Evolutionary conservation across 805 yeast genomes (phyloP).

Genomic region (Candida ipomoeae): DNA sequence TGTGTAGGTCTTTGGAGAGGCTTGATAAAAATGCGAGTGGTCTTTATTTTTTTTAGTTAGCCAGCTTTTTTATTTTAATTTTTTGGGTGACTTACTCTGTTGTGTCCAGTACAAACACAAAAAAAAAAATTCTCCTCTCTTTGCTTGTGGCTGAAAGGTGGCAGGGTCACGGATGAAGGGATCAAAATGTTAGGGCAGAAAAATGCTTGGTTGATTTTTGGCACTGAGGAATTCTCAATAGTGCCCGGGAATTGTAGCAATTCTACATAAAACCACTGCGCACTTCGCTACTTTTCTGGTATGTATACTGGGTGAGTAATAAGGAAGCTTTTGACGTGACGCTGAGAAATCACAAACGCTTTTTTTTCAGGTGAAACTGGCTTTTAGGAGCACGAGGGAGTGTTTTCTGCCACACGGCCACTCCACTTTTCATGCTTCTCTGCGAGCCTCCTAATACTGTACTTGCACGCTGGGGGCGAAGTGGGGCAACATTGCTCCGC

Average conservation of each 20-base stretch:
- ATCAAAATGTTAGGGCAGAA: not conserved
- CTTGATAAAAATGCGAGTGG: conserved; percentile 3
- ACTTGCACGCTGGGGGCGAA: not conserved
- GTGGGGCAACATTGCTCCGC: not conserved
- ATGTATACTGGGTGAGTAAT: not conserved
- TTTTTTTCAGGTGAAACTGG: not conserved
- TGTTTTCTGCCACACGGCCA: too few species aligned
- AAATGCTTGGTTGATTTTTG: not conserved
- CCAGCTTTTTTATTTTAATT: not conserved
- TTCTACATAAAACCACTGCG: not conserved
- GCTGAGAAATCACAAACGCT: not conserved
- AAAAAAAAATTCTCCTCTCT: not conserved
- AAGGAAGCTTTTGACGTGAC: not conserved
- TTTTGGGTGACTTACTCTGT: conserved; percentile 1
- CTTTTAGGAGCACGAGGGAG: not conserved
- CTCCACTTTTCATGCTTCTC: not conserved
- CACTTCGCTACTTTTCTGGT: not conserved
- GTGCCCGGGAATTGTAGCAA: conserved; percentile 1
- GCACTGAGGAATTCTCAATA: not conserved
- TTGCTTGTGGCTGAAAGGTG: not conserved
- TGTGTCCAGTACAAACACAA: not conserved
- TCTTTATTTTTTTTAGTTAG: conserved; percentile 3
- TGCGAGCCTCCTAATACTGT: not conserved
- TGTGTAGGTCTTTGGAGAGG: not conserved
- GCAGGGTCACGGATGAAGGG: not conserved